These are phyloP conservation scores for Ophiostoma piceae DNA, from an alignment of 2,329 filamentous ascomycete species.

Conservation along the genomic window DNA sequence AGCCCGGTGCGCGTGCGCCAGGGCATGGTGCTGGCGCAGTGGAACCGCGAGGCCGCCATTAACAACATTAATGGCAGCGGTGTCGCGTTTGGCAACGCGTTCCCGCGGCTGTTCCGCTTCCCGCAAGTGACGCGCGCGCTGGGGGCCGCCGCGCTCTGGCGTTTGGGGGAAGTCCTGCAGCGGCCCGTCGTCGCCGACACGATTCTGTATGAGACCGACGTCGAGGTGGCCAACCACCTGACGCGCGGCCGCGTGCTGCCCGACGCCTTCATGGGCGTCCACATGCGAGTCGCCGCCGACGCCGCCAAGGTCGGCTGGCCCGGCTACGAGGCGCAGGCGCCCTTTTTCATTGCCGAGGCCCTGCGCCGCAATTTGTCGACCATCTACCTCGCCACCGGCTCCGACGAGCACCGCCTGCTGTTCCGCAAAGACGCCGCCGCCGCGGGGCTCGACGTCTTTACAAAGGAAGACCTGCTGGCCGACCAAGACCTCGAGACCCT, in stretches of 20 bases:
- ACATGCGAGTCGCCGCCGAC: slow-evolving; percentile 37
- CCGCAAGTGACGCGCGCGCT: slow-evolving; percentile 10
- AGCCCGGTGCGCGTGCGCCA: slow-evolving; percentile 24
- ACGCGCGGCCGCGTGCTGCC: not conserved
- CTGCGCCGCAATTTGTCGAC: slow-evolving; percentile 29
- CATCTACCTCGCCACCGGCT: slow-evolving; percentile 38
- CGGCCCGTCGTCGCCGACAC: slow-evolving; percentile 5
- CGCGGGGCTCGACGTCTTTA: slow-evolving; percentile 32
- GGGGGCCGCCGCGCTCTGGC: not conserved
- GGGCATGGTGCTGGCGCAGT: slow-evolving; percentile 21
- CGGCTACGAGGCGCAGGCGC: slow-evolving; percentile 36
- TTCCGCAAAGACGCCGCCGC: slow-evolving; percentile 32
- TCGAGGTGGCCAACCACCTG: not conserved
- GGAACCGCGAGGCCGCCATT: slow-evolving; percentile 18
- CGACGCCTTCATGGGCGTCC: slow-evolving; percentile 36
- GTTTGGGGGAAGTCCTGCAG: not conserved
- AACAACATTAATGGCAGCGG: not conserved
- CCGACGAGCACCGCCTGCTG: slow-evolving; percentile 31
- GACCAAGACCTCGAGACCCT: slow-evolving; percentile 31
- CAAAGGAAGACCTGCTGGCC: slow-evolving; percentile 37
- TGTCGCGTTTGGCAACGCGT: slow-evolving; percentile 26
- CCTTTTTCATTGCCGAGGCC: slow-evolving; percentile 37
- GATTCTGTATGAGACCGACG: not conserved
- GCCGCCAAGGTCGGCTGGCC: slow-evolving; percentile 34
- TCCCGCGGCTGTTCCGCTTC: slow-evolving; percentile 27